Evolutionary conservation across 768 basidiomycete species (phyloP), one percentile per base, ranked within the genome.

Genomic region (Lactarius quietus): DNA sequence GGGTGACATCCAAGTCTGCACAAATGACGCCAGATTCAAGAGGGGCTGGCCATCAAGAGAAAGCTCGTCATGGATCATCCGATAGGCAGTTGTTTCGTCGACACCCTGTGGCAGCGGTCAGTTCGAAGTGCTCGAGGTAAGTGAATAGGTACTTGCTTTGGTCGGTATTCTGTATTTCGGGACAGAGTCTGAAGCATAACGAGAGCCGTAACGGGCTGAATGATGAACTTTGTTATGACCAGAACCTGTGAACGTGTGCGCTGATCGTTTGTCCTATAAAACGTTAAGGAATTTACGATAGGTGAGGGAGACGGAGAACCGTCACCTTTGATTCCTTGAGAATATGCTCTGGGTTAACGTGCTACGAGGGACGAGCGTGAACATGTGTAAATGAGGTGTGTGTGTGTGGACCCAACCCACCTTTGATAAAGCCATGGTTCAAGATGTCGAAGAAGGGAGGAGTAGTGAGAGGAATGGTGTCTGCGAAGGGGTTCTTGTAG

Each of bases 131-230:
- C 28, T 45, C 41, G 18, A 26, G 33, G 31, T 29, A 51, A 57
- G 58, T 2, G 20, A 61, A 36, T 20, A 41, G 17, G 4, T 20
- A 36, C 65, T 14, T 63, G 82, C 85, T 75, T 82, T 86, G 43
- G 79, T 77, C 0, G 89, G 83, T 10, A 92, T 72, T 62, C 78
- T 79, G 74, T 82, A 92, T 73, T 90, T 92, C 18, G 90, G 89
- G 59, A 92, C 76, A 23, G 87, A 80, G n/a, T 71, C 73, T n/a
- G 87, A 86, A 18, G 82, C 82, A 72, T 90, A 90, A 52, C 86
- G 84, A 23, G 81, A 83, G 28, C 83, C 85, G 66, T 88, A 89
- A 43, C 57, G 63, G 9, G 57, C 17, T 20, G 29, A 29, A 63
- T 83, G 82, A 0, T 71, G 63, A 12, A 80, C 52, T 1, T 74